Percentiles rank a stretch among this genome's conserved stretches.
phyloP scores from a whole-genome alignment of 164 flowering plant genomes.

The Liquidambar formosana region DNA sequence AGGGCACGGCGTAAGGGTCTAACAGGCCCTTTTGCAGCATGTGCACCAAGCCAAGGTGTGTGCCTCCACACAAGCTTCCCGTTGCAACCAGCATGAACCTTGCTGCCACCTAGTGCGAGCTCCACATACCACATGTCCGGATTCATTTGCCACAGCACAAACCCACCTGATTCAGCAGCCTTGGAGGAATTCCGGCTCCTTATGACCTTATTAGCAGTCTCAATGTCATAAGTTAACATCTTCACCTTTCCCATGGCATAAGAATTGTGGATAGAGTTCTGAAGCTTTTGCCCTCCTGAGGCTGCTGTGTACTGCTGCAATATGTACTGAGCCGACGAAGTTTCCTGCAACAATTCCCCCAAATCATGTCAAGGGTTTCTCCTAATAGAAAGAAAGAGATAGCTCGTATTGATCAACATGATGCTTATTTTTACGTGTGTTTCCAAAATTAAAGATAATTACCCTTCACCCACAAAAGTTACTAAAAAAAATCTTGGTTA shows the following conservation, averaged over 20 bases:
- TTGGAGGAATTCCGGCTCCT: slow-evolving; percentile 44
- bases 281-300: slow-evolving; percentile 58
- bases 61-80: slow-evolving; percentile 74
- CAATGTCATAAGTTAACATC: slow-evolving; percentile 64
- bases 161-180: slow-evolving; percentile 57
- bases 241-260: slow-evolving; percentile 72
- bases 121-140: slow-evolving; percentile 80
- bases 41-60: slow-evolving; percentile 74
- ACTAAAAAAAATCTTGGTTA: neutral
- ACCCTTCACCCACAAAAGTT: neutral
- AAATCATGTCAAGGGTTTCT: neutral
- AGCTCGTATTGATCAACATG: too few relatives aligned
- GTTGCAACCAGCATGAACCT: slow-evolving; percentile 70
- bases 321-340: slow-evolving; percentile 67
- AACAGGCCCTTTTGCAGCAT: slow-evolving; percentile 73
- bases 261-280: slow-evolving; percentile 49
- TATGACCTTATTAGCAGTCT: slow-evolving; percentile 59
- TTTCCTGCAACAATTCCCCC: slow-evolving; percentile 36
- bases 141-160: slow-evolving; percentile 71
- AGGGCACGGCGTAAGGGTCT: slow-evolving; percentile 71
- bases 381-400: too few relatives aligned
- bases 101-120: slow-evolving; percentile 65
- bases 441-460: neutral
- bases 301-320: slow-evolving; percentile 70
- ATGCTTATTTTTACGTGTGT: too few relatives aligned